A percentile compares a stretch with the other conserved stretches of the same genome.
Evolutionary conservation across 768 basidiomycete genomes (phyloP).

Genomic region (Termitomyces sp.): DNA sequence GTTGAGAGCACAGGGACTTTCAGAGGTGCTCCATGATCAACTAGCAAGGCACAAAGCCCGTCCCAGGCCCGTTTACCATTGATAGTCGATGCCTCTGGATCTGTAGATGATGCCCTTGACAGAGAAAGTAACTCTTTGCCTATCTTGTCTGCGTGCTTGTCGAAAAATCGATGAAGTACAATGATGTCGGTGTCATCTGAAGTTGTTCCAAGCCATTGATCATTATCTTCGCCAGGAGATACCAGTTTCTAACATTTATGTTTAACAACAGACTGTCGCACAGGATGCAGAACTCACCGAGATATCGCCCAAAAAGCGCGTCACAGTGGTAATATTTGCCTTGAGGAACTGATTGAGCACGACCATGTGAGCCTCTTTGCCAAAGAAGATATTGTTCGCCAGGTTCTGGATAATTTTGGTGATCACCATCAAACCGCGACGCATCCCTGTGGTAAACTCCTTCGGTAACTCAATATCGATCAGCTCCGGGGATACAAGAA

Average conservation of each 20-base stretch:
- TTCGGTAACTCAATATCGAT: conserved; percentile 80
- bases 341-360: conserved; percentile 72
- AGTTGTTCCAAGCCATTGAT: conserved; percentile 73
- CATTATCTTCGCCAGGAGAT: conserved; percentile 46
- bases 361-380: conserved; percentile 86
- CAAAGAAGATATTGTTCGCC: conserved; percentile 92
- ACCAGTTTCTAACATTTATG: conserved; percentile 31
- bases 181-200: conserved; percentile 83
- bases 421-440: conserved; percentile 80
- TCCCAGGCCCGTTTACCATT: conserved; percentile 85
- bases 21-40: conserved; percentile 70
- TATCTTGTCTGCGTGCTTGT: conserved; percentile 83
- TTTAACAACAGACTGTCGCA: not conserved
- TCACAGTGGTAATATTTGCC: conserved; percentile 68
- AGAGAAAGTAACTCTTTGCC: conserved; percentile 82
- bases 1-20: conserved; percentile 63
- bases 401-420: conserved; percentile 92
- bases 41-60: conserved; percentile 70
- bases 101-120: conserved; percentile 52
- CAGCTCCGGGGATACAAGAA: conserved; percentile 80
- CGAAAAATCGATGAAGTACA: conserved; percentile 80
- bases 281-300: conserved; percentile 42
- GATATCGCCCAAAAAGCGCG: conserved; percentile 72
- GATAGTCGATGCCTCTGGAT: conserved; percentile 52
- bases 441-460: conserved; percentile 53